A percentile compares a stretch with the other conserved stretches of the same genome.
Evolutionary conservation across 2,329 filamentous ascomycete species (phyloP).

Genomic region (Colletotrichum orbiculare): DNA sequence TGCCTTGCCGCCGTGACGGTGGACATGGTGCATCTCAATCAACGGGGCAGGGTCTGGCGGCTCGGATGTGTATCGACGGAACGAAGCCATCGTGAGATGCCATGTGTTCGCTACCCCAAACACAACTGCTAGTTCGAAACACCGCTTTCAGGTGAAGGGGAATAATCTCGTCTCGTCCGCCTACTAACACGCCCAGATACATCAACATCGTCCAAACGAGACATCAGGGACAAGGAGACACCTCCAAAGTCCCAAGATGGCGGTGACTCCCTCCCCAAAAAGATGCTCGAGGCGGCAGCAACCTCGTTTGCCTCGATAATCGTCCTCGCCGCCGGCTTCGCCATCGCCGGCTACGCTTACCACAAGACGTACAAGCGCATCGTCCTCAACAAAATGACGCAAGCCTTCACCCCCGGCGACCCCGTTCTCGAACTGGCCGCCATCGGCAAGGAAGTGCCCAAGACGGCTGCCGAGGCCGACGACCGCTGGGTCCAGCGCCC

Average conservation of each 20-base stretch:
- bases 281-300: constrained; percentile 79
- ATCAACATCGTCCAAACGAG: constrained; percentile 12
- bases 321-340: constrained; percentile 74
- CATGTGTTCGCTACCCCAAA: background rate
- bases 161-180: background rate
- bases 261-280: constrained; percentile 56
- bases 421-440: constrained; percentile 86
- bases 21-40: background rate
- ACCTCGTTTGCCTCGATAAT: constrained; percentile 81
- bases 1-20: background rate
- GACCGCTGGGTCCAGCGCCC: constrained; percentile 85
- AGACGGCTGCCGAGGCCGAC: constrained; percentile 53
- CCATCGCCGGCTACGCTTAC: constrained; percentile 78
- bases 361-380: constrained; percentile 89
- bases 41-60: no score
- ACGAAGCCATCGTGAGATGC: no score
- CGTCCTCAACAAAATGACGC: constrained; percentile 91
- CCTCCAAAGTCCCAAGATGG: constrained; percentile 22
- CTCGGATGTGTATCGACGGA: no score
- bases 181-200: constrained; percentile 25
- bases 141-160: background rate
- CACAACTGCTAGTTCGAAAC: background rate
- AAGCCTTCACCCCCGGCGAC: constrained; percentile 92
- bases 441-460: constrained; percentile 66
- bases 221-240: background rate